Conservation (phyloP, 2,329 filamentous ascomycete genomes). For the Tolypocladium amazonense region DNA sequence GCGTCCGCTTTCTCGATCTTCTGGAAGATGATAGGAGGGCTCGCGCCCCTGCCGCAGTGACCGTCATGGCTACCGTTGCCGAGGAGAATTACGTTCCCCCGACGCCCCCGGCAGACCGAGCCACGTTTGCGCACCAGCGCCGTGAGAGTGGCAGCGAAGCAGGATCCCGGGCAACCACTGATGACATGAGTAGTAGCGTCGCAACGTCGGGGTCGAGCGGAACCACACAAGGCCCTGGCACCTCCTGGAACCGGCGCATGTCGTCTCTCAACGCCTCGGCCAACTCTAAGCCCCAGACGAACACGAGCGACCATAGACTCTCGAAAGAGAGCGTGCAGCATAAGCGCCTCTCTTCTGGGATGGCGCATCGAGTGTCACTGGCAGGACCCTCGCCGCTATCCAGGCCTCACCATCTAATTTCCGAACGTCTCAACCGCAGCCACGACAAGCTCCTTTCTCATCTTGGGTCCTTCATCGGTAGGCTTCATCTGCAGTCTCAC, state of each 20-base stretch:
- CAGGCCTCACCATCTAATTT: constrained; percentile 65
- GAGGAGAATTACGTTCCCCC: constrained; percentile 50
- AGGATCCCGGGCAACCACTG: constrained; percentile 25
- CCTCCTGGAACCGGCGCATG: constrained; percentile 32
- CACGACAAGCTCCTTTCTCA: constrained; percentile 87
- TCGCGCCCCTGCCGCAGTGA: constrained; percentile 41
- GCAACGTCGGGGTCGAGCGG: constrained; percentile 25
- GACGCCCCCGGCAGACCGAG: constrained; percentile 51
- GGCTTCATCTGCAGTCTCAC: constrained; percentile 82
- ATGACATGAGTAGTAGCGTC: constrained; percentile 21
- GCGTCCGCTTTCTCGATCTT: constrained; percentile 80
- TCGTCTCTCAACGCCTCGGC: constrained; percentile 31
- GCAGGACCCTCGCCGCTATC: constrained; percentile 54
- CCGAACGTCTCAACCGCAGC: constrained; percentile 65
- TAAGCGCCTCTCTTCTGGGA: constrained; percentile 40
- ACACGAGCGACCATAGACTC: constrained; percentile 19
- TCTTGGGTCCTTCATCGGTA: constrained; percentile 85
- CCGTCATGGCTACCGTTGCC: constrained; percentile 48
- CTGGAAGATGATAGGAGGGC: constrained; percentile 55
- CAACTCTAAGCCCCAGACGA: constrained; percentile 12
- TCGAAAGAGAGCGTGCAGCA: constrained; percentile 26
- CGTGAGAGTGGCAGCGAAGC: constrained; percentile 22
- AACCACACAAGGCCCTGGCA: constrained; percentile 20
- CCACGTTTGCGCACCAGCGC: constrained; percentile 32
- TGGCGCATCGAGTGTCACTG: constrained; percentile 68